Evolutionary conservation across 2,329 filamentous ascomycete species (phyloP), one percentile per base, ranked within the genome.

Genomic region (Ceratocystis diversiconidia): DNA sequence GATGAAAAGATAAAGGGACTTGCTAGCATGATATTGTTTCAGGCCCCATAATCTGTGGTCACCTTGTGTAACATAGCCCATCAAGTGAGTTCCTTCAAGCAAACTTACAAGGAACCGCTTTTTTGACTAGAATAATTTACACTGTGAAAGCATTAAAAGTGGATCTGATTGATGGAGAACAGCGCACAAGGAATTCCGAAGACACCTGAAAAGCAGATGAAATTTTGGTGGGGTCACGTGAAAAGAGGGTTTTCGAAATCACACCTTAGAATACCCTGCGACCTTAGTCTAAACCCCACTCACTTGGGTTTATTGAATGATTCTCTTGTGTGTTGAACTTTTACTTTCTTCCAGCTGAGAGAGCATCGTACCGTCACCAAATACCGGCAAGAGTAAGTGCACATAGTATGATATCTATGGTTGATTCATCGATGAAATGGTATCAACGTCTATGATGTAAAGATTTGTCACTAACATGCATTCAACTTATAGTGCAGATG

Each of bases 401-500:
- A 63, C 17, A 62, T 64, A 57, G 44, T 28, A 67, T 60, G 15
- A 64, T 62, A 46, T 25, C 57, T 12, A 59, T 67, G 57, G 28
- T 59, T 57, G 10, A 50, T 60, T 32, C 19, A 43, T 43, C 64
- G 61, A 61, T 63, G 61, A 61, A 57, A n/a, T 19, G n/a, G 7
- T 8, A 36, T 36, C 17, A 30, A 15, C 28, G 22, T 32, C 55
- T 22, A n/a, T 64, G 22, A 52, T 15, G 17, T 64, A 19, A 52
- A 22, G 10, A 52, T 52, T 25, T 64, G 62, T 71, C 76, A 73
- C 82, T 86, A 79, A 86, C 77, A 65, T 72, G 71, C 36, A 28
- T 68, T 72, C 76, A 61, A 69, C 32, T 1, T 63, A 74, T 72
- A 92, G 89, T 94, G 89, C 89, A 94, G 86, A 94, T 94, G 89